Percentiles rank a stretch among this genome's conserved stretches.
phyloP scores from a whole-genome alignment of 495 filamentous ascomycete genomes.

The Lasiosphaeria hispida region DNA sequence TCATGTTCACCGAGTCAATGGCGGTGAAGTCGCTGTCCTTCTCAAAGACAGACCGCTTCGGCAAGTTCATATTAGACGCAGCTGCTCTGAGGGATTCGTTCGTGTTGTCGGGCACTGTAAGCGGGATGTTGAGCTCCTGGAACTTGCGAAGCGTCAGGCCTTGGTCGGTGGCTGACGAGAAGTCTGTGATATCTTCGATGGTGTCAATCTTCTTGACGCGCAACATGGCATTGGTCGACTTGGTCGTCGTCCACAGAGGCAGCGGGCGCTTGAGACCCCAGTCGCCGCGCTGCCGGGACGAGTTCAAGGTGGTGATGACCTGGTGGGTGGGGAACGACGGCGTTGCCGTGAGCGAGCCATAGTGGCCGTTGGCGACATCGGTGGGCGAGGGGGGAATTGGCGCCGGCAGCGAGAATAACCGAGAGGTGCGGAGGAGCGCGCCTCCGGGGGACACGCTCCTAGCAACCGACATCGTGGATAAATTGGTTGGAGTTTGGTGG shows the following conservation, averaged over 20 bases:
- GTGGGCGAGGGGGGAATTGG: constrained; percentile 44
- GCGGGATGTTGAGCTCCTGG: constrained; percentile 61
- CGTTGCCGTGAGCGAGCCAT: constrained; percentile 65
- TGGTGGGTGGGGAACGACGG: constrained; percentile 76
- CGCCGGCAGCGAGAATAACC: constrained; percentile 56
- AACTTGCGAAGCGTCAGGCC: constrained; percentile 80
- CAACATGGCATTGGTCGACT: constrained; percentile 66
- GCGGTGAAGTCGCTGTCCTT: constrained; percentile 50
- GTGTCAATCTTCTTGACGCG: constrained; percentile 76
- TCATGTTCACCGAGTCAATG: constrained; percentile 27
- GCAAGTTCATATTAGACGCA: constrained; percentile 10
- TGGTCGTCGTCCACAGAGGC: constrained; percentile 70
- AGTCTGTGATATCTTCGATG: constrained; percentile 88
- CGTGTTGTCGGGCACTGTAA: constrained; percentile 47
- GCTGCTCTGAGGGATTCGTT: constrained; percentile 13
- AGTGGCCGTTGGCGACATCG: constrained; percentile 36
- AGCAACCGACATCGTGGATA: constrained; percentile 23
- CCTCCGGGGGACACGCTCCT: constrained; percentile 57
- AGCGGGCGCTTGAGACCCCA: constrained; percentile 93
- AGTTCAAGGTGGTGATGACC: constrained; percentile 73
- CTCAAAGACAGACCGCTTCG: constrained; percentile 58
- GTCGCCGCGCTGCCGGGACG: constrained; percentile 76
- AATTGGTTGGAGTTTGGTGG: constrained; percentile 8
- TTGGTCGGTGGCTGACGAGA: constrained; percentile 79
- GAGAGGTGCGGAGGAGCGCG: constrained; percentile 57